phyloP scores from a whole-genome alignment of 176 grass and related monocot species.

The Triticum monococcum region DNA sequence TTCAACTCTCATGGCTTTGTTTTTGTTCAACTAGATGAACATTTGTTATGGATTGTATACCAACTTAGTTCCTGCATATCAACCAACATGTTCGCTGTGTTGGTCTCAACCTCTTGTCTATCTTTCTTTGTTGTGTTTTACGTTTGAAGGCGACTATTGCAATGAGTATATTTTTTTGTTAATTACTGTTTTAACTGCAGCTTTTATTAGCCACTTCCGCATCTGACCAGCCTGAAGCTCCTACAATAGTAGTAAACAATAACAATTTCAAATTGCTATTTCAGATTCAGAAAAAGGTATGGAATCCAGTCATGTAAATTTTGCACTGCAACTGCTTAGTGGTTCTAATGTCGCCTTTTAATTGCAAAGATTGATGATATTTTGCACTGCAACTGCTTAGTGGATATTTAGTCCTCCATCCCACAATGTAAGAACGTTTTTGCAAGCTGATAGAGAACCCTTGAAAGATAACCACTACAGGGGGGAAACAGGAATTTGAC shows the following conservation, averaged over 20 bases:
- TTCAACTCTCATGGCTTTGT: background rate
- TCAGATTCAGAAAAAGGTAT: conserved; percentile 86
- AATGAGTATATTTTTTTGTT: background rate
- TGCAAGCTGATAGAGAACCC: too few relatives aligned
- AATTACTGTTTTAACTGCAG: conserved; percentile 40
- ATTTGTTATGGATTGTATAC: conserved; percentile 16
- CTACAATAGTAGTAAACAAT: conserved; percentile 48
- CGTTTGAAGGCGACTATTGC: conserved; percentile 24
- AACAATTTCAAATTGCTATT: conserved; percentile 88
- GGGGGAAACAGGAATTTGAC: too few relatives aligned
- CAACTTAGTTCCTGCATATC: background rate
- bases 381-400: too few relatives aligned
- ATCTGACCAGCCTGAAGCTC: conserved; percentile 36
- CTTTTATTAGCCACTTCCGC: conserved; percentile 69
- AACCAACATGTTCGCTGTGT: background rate
- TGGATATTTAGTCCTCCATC: too few relatives aligned
- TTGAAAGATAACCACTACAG: too few relatives aligned
- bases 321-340: background rate
- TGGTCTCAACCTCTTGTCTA: conserved; percentile 28
- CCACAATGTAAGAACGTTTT: too few relatives aligned
- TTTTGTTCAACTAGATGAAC: conserved; percentile 8
- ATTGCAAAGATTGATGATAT: too few relatives aligned
- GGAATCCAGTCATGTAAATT: conserved; percentile 25
- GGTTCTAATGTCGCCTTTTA: too few relatives aligned
- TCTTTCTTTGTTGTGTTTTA: conserved; percentile 19